phyloP scores from a whole-genome alignment of 208 protist species.

The Leishmania guyanensis region DNA sequence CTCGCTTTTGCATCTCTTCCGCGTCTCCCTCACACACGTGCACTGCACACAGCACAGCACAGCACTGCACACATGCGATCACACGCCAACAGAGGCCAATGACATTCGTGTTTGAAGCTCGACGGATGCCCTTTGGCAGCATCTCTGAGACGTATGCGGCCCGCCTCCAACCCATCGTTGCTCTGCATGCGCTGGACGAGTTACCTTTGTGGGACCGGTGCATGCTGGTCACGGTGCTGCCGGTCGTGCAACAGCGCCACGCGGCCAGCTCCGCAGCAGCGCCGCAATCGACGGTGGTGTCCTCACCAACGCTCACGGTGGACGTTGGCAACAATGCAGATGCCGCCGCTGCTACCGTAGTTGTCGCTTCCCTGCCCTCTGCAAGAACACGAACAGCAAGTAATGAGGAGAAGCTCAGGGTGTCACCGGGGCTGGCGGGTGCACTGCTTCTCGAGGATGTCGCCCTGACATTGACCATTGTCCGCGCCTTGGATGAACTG shows the following conservation, averaged over 20 bases:
- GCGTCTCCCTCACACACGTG: background rate
- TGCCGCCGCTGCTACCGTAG: background rate
- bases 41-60: background rate
- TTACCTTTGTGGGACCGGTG: constrained; percentile 67
- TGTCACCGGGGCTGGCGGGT: background rate
- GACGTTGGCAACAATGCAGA: background rate
- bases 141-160: constrained; percentile 34
- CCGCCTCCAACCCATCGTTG: constrained; percentile 2
- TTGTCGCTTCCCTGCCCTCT: background rate
- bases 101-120: constrained; percentile 79
- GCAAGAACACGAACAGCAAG: background rate
- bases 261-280: background rate
- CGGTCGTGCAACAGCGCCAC: constrained; percentile 49
- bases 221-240: constrained; percentile 55
- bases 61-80: background rate
- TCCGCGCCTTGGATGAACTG: constrained; percentile 62
- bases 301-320: background rate
- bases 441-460: constrained; percentile 26
- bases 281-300: background rate
- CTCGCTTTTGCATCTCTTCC: background rate
- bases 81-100: constrained; percentile 19
- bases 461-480: constrained; percentile 42
- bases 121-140: constrained; percentile 53
- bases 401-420: background rate
- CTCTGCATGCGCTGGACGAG: constrained; percentile 11